These are phyloP conservation scores for Asterophora parasitica DNA, from an alignment of 768 basidiomycete species.

Conservation along the genomic window DNA sequence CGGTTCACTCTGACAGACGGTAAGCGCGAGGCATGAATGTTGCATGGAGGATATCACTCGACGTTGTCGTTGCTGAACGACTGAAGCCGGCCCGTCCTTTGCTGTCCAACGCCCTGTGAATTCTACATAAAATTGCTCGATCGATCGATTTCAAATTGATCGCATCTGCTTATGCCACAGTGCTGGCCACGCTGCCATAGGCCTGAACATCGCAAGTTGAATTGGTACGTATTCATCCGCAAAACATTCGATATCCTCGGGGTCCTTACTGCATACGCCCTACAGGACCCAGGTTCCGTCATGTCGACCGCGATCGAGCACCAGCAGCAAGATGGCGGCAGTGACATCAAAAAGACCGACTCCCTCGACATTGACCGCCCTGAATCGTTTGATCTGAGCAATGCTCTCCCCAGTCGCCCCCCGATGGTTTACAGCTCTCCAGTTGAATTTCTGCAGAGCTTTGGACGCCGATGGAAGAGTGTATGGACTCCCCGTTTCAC, in stretches of 20 bases:
- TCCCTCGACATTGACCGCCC: constrained; percentile 8
- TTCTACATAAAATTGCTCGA: too few species aligned
- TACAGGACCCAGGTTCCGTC: not conserved
- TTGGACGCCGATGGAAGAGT: constrained; percentile 60
- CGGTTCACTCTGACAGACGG: too few species aligned
- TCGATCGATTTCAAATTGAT: too few species aligned
- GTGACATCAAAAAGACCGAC: constrained; percentile 12
- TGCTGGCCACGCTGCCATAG: too few species aligned
- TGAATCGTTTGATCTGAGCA: constrained; percentile 7
- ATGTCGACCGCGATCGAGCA: constrained; percentile 8
- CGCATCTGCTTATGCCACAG: too few species aligned
- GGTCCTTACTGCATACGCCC: not conserved
- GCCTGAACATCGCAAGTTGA: not conserved
- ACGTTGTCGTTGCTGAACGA: too few species aligned
- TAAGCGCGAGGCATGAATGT: too few species aligned
- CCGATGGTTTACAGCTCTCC: constrained; percentile 64
- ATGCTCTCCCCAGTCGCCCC: constrained; percentile 36
- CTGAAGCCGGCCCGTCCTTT: too few species aligned
- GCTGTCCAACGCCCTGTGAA: too few species aligned
- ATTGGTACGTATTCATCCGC: not conserved
- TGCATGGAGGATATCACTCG: too few species aligned
- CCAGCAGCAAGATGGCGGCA: not conserved
- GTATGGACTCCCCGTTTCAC: constrained; percentile 76
- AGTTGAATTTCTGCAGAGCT: constrained; percentile 45
- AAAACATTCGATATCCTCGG: not conserved